Conservation (phyloP, 2,329 filamentous ascomycete species). For the Blastomyces percursus region DNA sequence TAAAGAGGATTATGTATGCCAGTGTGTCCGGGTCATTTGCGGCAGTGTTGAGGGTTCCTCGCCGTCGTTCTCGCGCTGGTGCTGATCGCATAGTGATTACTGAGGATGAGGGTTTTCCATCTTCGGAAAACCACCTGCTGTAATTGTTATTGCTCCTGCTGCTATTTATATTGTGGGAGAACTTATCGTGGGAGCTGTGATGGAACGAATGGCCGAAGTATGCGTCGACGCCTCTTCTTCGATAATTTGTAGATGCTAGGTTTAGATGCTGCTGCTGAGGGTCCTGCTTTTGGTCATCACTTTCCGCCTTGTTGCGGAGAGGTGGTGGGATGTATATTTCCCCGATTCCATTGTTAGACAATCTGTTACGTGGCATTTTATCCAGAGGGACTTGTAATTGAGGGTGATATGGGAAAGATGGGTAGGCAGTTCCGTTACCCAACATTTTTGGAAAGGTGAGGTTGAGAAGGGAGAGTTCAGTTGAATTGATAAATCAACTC, state of each 20-base stretch:
- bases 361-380: not conserved
- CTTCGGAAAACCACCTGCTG: not conserved
- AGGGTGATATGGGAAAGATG: not conserved
- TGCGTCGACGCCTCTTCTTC: not conserved
- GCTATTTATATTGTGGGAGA: not conserved
- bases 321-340: conserved; percentile 9
- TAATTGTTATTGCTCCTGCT: not conserved
- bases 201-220: conserved; percentile 4
- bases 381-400: no score
- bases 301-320: not conserved
- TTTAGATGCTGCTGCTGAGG: not conserved
- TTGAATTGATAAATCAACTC: not conserved
- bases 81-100: not conserved
- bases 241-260: not conserved
- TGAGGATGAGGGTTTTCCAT: not conserved
- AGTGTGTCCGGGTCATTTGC: not conserved
- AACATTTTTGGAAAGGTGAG: not conserved
- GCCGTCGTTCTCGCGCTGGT: not conserved
- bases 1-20: conserved; percentile 9
- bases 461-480: not conserved
- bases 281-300: not conserved
- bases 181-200: not conserved
- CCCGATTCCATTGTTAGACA: not conserved
- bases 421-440: not conserved
- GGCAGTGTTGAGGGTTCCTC: conserved; percentile 4